Evolutionary conservation across 2,329 filamentous ascomycete species (phyloP).

Genomic region (Aspergillus japonicus): DNA sequence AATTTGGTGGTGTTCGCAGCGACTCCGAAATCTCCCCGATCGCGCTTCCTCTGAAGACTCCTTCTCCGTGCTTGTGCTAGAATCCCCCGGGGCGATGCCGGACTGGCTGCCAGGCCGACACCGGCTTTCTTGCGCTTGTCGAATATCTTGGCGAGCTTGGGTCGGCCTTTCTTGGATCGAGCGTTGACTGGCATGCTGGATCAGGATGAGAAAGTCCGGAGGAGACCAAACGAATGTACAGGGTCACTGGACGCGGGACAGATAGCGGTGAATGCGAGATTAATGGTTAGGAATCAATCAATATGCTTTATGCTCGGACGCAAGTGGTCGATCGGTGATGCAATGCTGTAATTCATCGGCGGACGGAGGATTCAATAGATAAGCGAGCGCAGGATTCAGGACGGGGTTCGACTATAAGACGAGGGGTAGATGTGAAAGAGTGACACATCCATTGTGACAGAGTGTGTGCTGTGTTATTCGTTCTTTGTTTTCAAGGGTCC

Average conservation of each 20-base stretch:
- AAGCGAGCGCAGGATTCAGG: not conserved
- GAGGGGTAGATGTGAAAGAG: not conserved
- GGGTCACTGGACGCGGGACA: not conserved
- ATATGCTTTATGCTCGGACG: not conserved
- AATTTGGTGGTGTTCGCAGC: constrained; percentile 7
- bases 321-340: not conserved
- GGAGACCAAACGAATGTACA: not conserved
- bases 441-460: not conserved
- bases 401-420: not conserved
- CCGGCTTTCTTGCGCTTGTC: constrained; percentile 11
- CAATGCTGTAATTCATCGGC: not conserved
- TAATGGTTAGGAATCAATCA: not conserved
- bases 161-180: constrained; percentile 4
- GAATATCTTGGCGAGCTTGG: not conserved
- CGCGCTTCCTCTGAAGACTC: constrained; percentile 8
- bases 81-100: constrained; percentile 17
- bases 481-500: not conserved
- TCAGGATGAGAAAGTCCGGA: not conserved
- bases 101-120: constrained; percentile 9
- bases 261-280: not conserved
- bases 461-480: not conserved
- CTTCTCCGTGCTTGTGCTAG: constrained; percentile 16
- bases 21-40: constrained; percentile 1
- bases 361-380: not conserved
- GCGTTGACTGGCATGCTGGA: not conserved